A percentile compares a stretch with the other conserved stretches of the same genome.
These are phyloP conservation scores for Diospyros lotus DNA, from an alignment of 148 eudicot genomes.

Conservation along the genomic window DNA sequence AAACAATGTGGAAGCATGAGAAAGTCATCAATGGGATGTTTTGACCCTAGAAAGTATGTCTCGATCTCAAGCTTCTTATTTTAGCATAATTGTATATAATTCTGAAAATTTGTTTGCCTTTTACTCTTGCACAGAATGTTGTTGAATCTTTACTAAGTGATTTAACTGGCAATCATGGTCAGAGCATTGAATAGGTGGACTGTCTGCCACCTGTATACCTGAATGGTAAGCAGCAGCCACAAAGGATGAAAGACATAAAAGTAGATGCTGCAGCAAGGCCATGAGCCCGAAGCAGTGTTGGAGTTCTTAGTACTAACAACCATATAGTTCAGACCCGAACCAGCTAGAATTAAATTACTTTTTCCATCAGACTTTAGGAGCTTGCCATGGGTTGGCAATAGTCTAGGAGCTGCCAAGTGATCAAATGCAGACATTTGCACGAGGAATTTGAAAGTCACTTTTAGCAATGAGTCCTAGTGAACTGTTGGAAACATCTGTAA, in stretches of 20 bases:
- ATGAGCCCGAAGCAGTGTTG: background rate
- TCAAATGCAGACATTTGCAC: background rate
- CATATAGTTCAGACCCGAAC: background rate
- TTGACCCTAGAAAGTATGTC: constrained; percentile 72
- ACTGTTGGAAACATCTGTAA: background rate
- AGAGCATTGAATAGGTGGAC: background rate
- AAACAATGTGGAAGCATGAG: constrained; percentile 77
- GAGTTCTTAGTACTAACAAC: background rate
- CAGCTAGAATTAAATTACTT: background rate
- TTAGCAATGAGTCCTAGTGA: background rate
- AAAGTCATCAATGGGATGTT: constrained; percentile 71
- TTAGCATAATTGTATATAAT: constrained; percentile 6
- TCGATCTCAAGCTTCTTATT: constrained; percentile 2
- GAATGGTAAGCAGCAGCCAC: background rate
- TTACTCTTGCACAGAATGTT: background rate
- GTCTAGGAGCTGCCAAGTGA: background rate
- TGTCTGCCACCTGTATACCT: background rate
- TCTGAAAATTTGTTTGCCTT: constrained; percentile 6
- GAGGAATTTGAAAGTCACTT: background rate
- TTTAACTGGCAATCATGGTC: background rate
- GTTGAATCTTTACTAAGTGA: background rate
- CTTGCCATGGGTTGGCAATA: background rate
- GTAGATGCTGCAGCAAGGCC: background rate
- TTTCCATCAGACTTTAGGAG: background rate
- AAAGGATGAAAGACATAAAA: background rate